Evolutionary conservation across 2,329 filamentous ascomycete species (phyloP).

Genomic region (Scleromitrula shiraiana): DNA sequence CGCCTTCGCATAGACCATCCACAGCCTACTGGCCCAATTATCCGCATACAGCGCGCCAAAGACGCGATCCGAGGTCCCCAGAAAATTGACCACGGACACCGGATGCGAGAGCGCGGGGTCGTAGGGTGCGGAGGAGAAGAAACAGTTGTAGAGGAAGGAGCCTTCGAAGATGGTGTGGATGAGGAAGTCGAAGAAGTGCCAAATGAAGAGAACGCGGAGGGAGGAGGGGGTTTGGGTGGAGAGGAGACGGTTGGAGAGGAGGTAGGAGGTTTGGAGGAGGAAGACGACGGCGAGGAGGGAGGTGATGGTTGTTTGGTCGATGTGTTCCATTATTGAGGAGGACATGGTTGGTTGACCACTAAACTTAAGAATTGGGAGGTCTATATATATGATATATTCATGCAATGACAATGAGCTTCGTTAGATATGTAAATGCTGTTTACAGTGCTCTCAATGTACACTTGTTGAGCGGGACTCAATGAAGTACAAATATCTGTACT

Average conservation of each 20-base stretch:
- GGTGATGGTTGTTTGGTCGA: conserved; percentile 51
- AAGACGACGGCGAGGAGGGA: conserved; percentile 49
- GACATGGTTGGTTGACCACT: background rate
- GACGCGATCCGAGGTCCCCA: conserved; percentile 40
- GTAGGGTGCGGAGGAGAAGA: conserved; percentile 56
- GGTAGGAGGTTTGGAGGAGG: conserved; percentile 44
- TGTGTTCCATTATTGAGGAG: conserved; percentile 32
- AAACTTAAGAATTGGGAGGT: background rate
- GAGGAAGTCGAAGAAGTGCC: conserved; percentile 88
- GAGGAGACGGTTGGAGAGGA: conserved; percentile 38
- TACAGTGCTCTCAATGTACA: too few relatives aligned
- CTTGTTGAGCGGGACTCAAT: too few relatives aligned
- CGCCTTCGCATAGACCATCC: conserved; percentile 62
- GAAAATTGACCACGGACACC: conserved; percentile 35
- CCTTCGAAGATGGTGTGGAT: conserved; percentile 90
- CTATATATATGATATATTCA: too few relatives aligned
- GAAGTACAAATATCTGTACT: too few relatives aligned
- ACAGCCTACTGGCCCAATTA: conserved; percentile 49
- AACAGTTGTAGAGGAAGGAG: conserved; percentile 87
- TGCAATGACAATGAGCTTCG: too few relatives aligned
- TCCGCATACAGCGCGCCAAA: conserved; percentile 49
- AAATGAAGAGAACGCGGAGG: conserved; percentile 76
- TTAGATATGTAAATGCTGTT: too few relatives aligned
- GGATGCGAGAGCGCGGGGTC: conserved; percentile 32
- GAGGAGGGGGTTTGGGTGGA: conserved; percentile 34